Evolutionary conservation across 2,329 filamentous ascomycete species (phyloP), one percentile per base, ranked within the genome.

Genomic region (Trichoderma endophyticum): DNA sequence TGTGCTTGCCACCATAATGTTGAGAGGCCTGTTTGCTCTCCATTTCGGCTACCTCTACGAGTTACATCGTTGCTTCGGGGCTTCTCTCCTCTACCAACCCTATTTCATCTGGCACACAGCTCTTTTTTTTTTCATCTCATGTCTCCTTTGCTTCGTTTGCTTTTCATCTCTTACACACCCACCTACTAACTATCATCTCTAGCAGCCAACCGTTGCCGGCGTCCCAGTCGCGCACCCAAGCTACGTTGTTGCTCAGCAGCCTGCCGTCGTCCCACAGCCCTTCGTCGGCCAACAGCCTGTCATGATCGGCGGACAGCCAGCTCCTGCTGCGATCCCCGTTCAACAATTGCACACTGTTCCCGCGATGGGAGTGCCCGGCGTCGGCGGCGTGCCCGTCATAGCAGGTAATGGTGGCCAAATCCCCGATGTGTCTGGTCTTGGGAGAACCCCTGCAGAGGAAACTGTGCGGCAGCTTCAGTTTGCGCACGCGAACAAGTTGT

Each of bases 341-440:
- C 78, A 77, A 48, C 74, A 75, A n/a, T 68, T 81, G 36, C 74
- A 77, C 61, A 73, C 75, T 32, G 66, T 78, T 68, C 78, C 78
- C 56, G 48, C 72, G 39, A 75, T 78, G 70, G 77, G 78, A 26
- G 36, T 79, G 73, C 75, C 77, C 65, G 75, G 76, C 60, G 72
- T 59, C 56, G 63, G 75, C 64, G 75, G 76, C 56, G 69, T 79
- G 64, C 79, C 79, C 73, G 75, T 83, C 75, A 77, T 83, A 76
- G 78, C 82, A 83, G 83, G 83, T 82, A 84, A 82, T 78, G 72
- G 74, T 73, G 79, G 78, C 65, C 76, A 81, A 61, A 78, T 82
- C 74, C 83, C 84, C n/a, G 86, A 89, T 73, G 82, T 88, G 73
- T 79, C 85, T 79, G 83, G 87, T 71, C 76, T 88, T 66, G 87